Conservation (phyloP, 228 moss, liverwort and hornwort genomes). For the Sphagnum fallax region DNA sequence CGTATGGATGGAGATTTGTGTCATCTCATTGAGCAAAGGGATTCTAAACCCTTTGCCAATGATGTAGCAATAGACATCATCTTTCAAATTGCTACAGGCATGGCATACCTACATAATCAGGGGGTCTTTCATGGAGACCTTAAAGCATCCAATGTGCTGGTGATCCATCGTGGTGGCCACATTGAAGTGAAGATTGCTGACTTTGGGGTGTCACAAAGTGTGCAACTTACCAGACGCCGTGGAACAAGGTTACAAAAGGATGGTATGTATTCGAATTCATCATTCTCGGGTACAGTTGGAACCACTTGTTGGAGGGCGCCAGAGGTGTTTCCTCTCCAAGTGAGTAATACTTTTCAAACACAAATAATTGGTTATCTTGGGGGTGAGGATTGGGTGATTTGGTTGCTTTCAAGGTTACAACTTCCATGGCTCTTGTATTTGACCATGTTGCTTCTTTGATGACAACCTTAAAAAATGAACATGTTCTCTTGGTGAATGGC, state of each 20-base stretch:
- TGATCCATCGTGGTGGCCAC: background rate
- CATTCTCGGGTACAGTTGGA: conserved; percentile 5
- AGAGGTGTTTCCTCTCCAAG: conserved; percentile 4
- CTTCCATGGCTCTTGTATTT: no score
- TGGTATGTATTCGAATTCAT: conserved; percentile 3
- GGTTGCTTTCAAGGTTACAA: no score
- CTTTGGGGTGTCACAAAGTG: conserved; percentile 8
- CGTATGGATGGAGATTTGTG: conserved; percentile 2
- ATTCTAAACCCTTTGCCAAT: background rate
- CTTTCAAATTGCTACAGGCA: conserved; percentile 7
- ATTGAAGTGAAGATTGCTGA: conserved; percentile 6
- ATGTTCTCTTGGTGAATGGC: no score
- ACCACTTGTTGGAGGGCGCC: conserved; percentile 6
- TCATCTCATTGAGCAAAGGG: background rate
- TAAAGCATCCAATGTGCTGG: conserved; percentile 6
- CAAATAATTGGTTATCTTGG: no score
- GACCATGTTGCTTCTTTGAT: no score
- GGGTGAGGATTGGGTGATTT: no score
- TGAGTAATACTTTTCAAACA: no score
- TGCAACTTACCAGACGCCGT: conserved; percentile 9
- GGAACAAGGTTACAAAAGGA: no score
- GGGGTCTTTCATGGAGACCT: conserved; percentile 9
- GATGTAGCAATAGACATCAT: background rate
- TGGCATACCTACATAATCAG: conserved; percentile 6
- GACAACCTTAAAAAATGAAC: no score